These are phyloP conservation scores for Medicago lupulina DNA, from an alignment of 306 rosid genomes.

Conservation along the genomic window DNA sequence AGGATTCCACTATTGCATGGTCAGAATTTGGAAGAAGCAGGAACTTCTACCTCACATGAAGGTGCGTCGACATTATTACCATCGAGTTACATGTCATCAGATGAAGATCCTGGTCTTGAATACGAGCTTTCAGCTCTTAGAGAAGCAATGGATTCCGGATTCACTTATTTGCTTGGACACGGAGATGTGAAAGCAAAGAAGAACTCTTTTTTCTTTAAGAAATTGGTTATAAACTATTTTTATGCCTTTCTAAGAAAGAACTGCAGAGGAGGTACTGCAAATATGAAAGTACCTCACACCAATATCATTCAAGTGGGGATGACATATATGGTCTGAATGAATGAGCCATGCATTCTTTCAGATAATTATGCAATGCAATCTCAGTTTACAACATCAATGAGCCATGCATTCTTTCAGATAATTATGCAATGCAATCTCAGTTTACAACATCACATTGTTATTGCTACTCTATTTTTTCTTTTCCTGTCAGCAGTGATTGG, in stretches of 20 bases:
- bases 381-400: slow-evolving; percentile 23
- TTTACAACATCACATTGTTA: slow-evolving; percentile 26
- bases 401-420: too few species aligned
- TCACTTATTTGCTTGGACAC: slow-evolving; percentile 89
- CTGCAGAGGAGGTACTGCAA: slow-evolving; percentile 91
- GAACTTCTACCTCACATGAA: slow-evolving; percentile 51
- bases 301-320: slow-evolving; percentile 86
- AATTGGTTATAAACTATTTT: slow-evolving; percentile 81
- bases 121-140: slow-evolving; percentile 87
- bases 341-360: slow-evolving; percentile 30
- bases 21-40: slow-evolving; percentile 50
- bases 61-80: slow-evolving; percentile 54
- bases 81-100: slow-evolving; percentile 66
- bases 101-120: slow-evolving; percentile 82
- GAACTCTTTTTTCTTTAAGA: slow-evolving; percentile 84
- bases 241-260: slow-evolving; percentile 88
- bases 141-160: slow-evolving; percentile 93
- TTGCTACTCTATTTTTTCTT: slow-evolving; percentile 10
- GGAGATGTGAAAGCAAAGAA: slow-evolving; percentile 92
- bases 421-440: slow-evolving; percentile 32
- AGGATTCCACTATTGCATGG: slow-evolving; percentile 70
- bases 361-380: slow-evolving; percentile 31
- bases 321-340: slow-evolving; percentile 84
- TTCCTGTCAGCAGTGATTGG: slow-evolving; percentile 9
- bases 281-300: slow-evolving; percentile 91